Percentiles rank a stretch among this genome's conserved stretches.
Evolutionary conservation across 768 basidiomycete species (phyloP).

Genomic region (Lactarius trivialis): DNA sequence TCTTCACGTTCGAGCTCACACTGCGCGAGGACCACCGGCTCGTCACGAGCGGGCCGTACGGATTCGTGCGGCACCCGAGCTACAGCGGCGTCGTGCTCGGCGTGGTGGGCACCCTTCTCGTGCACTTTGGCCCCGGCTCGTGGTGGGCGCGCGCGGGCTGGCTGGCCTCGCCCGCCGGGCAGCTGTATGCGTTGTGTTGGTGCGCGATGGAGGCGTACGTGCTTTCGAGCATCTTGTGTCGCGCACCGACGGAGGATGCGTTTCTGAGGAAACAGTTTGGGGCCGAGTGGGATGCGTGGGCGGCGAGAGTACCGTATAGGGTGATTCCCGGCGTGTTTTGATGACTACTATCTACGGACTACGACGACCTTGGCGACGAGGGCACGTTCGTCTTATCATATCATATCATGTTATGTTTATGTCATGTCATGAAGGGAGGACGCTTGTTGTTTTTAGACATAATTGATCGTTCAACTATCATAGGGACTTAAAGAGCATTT

Average conservation of each 20-base stretch:
- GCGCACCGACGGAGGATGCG: conserved; percentile 15
- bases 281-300: conserved; percentile 21
- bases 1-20: conserved; percentile 23
- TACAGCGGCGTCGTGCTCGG: conserved; percentile 23
- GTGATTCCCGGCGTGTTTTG: conserved; percentile 21
- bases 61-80: conserved; percentile 25
- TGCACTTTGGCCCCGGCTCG: conserved; percentile 21
- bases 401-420: not conserved
- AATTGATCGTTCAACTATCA: not conserved
- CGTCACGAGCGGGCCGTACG: conserved; percentile 25
- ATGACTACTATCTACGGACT: not conserved
- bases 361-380: not conserved
- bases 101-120: conserved; percentile 18
- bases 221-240: conserved; percentile 15
- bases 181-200: conserved; percentile 14
- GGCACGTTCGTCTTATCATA: not conserved
- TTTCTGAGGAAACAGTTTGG: conserved; percentile 18
- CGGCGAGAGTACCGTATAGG: conserved; percentile 17
- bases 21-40: conserved; percentile 23
- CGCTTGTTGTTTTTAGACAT: not conserved
- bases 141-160: conserved; percentile 18
- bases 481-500: not conserved
- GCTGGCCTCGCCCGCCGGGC: not conserved
- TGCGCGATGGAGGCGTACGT: conserved; percentile 17
- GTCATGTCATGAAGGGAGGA: not conserved